Evolutionary conservation across 345 rosid species (phyloP).

Genomic region (Syzygium grande): DNA sequence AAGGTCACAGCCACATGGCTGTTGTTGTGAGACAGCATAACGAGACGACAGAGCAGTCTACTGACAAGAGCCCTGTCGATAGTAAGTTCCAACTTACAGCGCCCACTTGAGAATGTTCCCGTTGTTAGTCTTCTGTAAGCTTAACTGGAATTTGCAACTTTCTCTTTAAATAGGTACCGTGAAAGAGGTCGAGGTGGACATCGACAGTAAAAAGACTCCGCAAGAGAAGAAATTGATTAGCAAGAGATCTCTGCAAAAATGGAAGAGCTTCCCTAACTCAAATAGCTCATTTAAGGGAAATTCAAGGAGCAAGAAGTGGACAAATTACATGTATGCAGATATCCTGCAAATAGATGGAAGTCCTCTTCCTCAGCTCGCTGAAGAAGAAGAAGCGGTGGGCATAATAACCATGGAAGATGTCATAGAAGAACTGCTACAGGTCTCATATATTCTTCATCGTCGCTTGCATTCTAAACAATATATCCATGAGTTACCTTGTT

Average conservation of each 20-base stretch:
- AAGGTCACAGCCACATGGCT: conserved; percentile 99
- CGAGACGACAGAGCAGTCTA: conserved; percentile 13
- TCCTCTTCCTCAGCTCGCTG: conserved; percentile 62
- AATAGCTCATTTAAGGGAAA: conserved; percentile 18
- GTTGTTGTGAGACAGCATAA: conserved; percentile 60
- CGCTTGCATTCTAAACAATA: not conserved
- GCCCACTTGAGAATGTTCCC: not conserved
- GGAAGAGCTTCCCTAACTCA: conserved; percentile 67
- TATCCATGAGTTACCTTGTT: not conserved
- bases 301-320: conserved; percentile 75
- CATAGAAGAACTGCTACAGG: conserved; percentile 96
- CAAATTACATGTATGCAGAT: conserved; percentile 59
- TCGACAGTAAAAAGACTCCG: conserved; percentile 41
- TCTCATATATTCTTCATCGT: not conserved
- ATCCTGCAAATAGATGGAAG: conserved; percentile 54
- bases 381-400: conserved; percentile 92
- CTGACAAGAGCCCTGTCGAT: conserved; percentile 5
- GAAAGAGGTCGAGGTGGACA: conserved; percentile 50
- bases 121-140: not conserved
- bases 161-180: conserved; percentile 17
- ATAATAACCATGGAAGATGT: conserved; percentile 98
- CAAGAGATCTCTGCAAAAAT: conserved; percentile 63
- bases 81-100: conserved; percentile 19
- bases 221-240: conserved; percentile 40
- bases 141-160: not conserved